Conservation (phyloP, 179 eudicot species). For the Spinacia oleracea region DNA sequence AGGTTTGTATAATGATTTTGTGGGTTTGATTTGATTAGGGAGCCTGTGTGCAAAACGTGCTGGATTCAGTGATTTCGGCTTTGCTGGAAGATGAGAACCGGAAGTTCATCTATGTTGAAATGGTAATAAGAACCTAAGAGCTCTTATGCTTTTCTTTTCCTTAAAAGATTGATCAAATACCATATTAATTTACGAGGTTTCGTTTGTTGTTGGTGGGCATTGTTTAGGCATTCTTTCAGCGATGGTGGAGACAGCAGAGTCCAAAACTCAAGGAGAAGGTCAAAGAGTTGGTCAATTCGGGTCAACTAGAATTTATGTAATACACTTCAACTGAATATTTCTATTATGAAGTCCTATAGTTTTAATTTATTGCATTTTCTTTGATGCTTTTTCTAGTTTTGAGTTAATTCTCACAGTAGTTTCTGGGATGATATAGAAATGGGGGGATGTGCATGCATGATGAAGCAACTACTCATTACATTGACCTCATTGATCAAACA, state of each 20-base stretch:
- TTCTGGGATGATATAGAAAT: conserved; percentile 52
- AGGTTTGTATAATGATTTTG: not conserved
- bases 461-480: conserved; percentile 91
- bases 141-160: not conserved
- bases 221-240: conserved; percentile 82
- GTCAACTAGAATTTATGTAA: conserved; percentile 94
- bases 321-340: not conserved
- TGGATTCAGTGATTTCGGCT: conserved; percentile 79
- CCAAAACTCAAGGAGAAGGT: conserved; percentile 59
- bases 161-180: not conserved
- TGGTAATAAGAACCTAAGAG: conserved; percentile 42
- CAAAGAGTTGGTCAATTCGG: conserved; percentile 73
- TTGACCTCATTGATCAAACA: conserved; percentile 94
- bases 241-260: conserved; percentile 96
- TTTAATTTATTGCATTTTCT: too few species aligned
- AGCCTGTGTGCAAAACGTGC: conserved; percentile 87
- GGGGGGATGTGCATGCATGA: conserved; percentile 99
- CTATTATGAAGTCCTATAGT: not conserved
- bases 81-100: conserved; percentile 74
- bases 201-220: conserved; percentile 3
- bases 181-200: conserved; percentile 3
- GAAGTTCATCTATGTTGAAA: conserved; percentile 84
- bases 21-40: conserved; percentile 48
- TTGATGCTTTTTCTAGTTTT: not conserved
- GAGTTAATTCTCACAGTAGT: not conserved